Conservation (phyloP, 2,329 filamentous ascomycete genomes). For the Sarocladiaceae sp. region DNA sequence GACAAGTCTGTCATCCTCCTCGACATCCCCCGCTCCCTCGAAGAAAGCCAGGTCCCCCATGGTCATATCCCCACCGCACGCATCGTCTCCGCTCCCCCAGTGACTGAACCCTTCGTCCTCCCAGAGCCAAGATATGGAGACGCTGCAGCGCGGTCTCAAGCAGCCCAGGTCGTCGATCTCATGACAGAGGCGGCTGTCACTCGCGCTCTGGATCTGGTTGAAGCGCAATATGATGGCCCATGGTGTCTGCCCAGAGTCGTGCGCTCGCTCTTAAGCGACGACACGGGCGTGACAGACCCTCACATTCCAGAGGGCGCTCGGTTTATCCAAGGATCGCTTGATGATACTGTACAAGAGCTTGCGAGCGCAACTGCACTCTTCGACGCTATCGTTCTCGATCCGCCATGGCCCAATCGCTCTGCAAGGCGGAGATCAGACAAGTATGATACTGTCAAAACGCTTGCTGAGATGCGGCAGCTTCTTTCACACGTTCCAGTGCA, state of each 20-base stretch:
- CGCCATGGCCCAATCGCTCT: constrained; percentile 77
- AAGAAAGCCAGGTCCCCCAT: constrained; percentile 52
- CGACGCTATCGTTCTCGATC: constrained; percentile 65
- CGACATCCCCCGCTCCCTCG: constrained; percentile 65
- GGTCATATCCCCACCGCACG: constrained; percentile 29
- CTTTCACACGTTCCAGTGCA: constrained; percentile 52
- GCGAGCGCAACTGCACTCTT: constrained; percentile 45
- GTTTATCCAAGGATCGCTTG: constrained; percentile 44
- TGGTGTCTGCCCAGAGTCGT: constrained; percentile 5
- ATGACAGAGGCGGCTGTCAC: constrained; percentile 44
- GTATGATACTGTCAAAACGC: constrained; percentile 40
- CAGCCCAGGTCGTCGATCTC: constrained; percentile 46
- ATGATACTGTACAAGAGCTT: constrained; percentile 34
- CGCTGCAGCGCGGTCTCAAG: constrained; percentile 27
- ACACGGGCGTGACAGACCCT: constrained; percentile 6
- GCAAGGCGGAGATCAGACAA: constrained; percentile 51
- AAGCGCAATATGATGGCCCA: constrained; percentile 15
- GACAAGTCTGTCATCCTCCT: constrained; percentile 48
- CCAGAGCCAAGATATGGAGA: constrained; percentile 21
- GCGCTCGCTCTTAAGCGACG: not conserved
- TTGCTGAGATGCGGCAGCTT: constrained; percentile 40
- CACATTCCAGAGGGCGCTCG: constrained; percentile 35
- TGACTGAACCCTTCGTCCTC: constrained; percentile 34
- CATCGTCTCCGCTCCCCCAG: constrained; percentile 39
- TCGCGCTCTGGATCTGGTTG: constrained; percentile 28